Base-by-base conservation (phyloP, 2,329 filamentous ascomycete species). In the Rasamsonia emersonii region DNA sequence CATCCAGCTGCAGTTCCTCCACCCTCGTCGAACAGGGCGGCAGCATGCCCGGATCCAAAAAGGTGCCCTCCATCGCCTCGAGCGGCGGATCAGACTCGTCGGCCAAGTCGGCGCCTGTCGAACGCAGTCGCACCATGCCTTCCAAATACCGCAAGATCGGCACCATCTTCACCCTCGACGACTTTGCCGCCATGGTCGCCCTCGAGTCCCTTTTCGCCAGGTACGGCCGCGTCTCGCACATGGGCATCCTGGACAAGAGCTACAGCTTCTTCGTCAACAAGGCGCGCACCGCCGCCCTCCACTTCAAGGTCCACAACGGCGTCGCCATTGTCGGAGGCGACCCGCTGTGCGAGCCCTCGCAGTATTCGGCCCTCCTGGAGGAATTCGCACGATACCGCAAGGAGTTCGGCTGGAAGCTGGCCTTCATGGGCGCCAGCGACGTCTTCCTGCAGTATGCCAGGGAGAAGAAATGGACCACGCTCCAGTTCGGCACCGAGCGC, bases 231-330 rank as follows among this genome's bases (percentile, higher is more conserved):
- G 56, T 61, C 2, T 60, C 60, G 4, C 58, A 64, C 34, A 64
- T 63, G 60, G 59, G 58, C 2, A 51, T 65, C n/a, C 50, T 62
- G 2, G 61, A 65, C 26, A 51, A 42, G 5, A 60, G 54, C 28
- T 64, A 64, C 34, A 49, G 41, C 4, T 58, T 64, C 37, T 65
- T 63, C 35, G 44, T 64, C 10, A 62, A 57, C 29, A 46, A 49
- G 23, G 36, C 45, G 9, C 42, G 41, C 9, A 53, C 53, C 5
- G 61, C 46, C 5, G 60, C 53, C 1, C 40, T 64, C 1, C 61
- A 53, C 19, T 64, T 56, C 45, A 64, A 62, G 34, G 35, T 58
- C 1, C 51, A 55, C 16, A 52, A 55, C 30, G 38, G 49, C 2
- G 49, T 63, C 3, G 58, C 58, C 8, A 46, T 64, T 15, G 51